These are phyloP conservation scores for Tulasnella sp. DNA, from an alignment of 768 basidiomycete species.

Conservation along the genomic window DNA sequence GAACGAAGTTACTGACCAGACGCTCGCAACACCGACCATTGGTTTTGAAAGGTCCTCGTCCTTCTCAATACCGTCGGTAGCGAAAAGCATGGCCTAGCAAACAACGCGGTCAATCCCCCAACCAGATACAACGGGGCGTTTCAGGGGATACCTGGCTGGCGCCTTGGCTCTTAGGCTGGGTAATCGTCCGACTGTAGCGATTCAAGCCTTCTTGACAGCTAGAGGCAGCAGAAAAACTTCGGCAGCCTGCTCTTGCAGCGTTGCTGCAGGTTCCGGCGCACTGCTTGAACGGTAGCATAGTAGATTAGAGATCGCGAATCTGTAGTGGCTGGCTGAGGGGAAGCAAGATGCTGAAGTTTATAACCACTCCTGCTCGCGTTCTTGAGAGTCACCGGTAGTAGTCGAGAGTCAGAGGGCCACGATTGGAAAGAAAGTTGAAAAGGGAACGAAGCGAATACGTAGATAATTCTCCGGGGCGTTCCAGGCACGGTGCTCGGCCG, in stretches of 20 bases:
- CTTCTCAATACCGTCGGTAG: slow-evolving; percentile 80
- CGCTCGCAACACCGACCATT: slow-evolving; percentile 95
- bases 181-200: slow-evolving; percentile 70
- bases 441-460: background rate
- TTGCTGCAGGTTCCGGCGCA: slow-evolving; percentile 12
- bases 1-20: slow-evolving; percentile 58
- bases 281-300: background rate
- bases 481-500: background rate
- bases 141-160: slow-evolving; percentile 66
- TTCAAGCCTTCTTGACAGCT: slow-evolving; percentile 33
- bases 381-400: background rate
- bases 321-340: background rate
- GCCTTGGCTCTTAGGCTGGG: slow-evolving; percentile 88
- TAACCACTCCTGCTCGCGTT: background rate
- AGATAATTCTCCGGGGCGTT: background rate
- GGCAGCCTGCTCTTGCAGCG: slow-evolving; percentile 1
- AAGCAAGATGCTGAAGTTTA: background rate
- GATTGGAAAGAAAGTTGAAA: background rate
- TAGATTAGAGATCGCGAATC: background rate
- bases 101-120: slow-evolving; percentile 9
- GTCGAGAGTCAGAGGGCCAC: background rate
- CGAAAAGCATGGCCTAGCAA: slow-evolving; percentile 90
- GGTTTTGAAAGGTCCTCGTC: slow-evolving; percentile 88
- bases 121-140: background rate
- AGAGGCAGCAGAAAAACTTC: background rate